Evolutionary conservation across 163 green algal species (phyloP), one percentile per base, ranked within the genome.

Genomic region (Chlorella variabilis): DNA sequence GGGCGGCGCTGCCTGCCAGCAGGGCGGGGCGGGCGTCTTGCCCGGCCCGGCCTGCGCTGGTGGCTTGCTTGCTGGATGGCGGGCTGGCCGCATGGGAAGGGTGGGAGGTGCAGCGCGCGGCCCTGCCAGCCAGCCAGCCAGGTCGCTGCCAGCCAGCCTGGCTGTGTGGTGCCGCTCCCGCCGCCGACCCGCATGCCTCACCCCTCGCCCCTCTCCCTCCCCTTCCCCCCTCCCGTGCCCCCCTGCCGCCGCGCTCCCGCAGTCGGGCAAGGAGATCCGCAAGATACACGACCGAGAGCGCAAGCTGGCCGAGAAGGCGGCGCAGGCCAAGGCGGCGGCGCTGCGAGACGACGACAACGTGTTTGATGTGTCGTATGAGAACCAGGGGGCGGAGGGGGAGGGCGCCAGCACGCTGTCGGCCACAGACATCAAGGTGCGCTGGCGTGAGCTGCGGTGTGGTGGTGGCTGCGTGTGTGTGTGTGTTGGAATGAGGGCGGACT

Each of bases 361-460:
- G 36, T 99, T 99, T 86, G 97, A 98, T 69, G 97, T 99, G 18
- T 89, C 94, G 1, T 98, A 93, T 62, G 95, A 98, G 86, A 70
- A 89, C 39, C 87, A 91, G 65, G 86, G 79, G 1, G 77, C 34
- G 13, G 83, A 74, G 87, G 71, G 89, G 54, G 91, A 91, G 78
- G 92, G 90, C 2, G 91, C 94, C 21, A 85, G 41, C 54, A 81
- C 87, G 0, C 85, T 93, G 8, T 96, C 90, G 31, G 93, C 96
- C 3, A 96, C 91, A 33, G 97, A 99, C 82, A 95, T 99, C 87
- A 99, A 99, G 92, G 94, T 79, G 54, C n/a, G n/a, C n/a, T n/a
- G n/a, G n/a, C 33, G 11, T 41, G 31, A 17, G 5, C 7, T 13
- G 41, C 31, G 4, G 9, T 6, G 63, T 73, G 4, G 51, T n/a